Base-by-base conservation (phyloP, 2,329 filamentous ascomycete genomes). In the Oidium heveae region DNA sequence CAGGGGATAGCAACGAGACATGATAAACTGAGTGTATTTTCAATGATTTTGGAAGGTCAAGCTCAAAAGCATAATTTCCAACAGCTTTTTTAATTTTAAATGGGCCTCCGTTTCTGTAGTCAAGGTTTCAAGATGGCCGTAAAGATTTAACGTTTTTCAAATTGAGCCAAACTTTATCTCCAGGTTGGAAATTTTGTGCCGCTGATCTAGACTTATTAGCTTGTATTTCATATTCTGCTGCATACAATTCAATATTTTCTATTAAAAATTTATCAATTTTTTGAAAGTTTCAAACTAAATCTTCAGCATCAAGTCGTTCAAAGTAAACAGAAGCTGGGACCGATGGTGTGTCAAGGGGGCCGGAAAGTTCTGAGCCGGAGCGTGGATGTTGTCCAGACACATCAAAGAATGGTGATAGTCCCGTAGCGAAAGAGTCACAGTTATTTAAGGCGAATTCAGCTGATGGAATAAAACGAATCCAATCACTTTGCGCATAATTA, bases 361-460 rank as follows among this genome's bases (percentile, higher is more conserved):
- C n/a, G n/a, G 49, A 51, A 34, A 51, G 28, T 36, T 34, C 24
- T 10, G 28, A 33, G 16, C 49, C 28, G 7, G 49, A 51, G 3
- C 49, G 2, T n/a, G 24, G 28, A 51, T 51, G 24, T 18, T 16
- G 6, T n/a, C 49, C n/a, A 10, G 55, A 55, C 20, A 58, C 60
- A 4, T 52, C 56, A 8, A 55, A 56, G 46, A 60, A 60, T 2
- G 56, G 53, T 0, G 58, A 55, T 9, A 59, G 24, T 1, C 53
- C 33, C 4, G 57, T 59, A n/a, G 54, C 46, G 13, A 33, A 43
- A 15, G 41, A 56, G 1, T 54, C 32, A 0, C 22, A 13, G 41
- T 58, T 61, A 24, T 59, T 58, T 10, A 54, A 37, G 1, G 57
- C 54, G 28, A 59, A 60, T 52, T 61, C 55, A 0, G 58, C 56